phyloP scores from a whole-genome alignment of 768 basidiomycete genomes.

The Calvatia gigantea region DNA sequence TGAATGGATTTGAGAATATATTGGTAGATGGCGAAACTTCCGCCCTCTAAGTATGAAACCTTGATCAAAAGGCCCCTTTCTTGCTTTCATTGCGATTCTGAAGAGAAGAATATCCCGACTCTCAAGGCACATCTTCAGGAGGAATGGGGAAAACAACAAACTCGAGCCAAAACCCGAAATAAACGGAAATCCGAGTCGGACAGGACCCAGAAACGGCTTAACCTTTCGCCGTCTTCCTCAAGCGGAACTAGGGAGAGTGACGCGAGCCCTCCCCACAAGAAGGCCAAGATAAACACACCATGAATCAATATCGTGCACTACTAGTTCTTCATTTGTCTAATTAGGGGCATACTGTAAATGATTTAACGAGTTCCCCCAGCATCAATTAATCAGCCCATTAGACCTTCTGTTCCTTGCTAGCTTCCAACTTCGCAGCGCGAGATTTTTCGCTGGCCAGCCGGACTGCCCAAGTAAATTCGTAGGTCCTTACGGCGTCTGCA shows the following conservation, averaged over 20 bases:
- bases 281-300: slow-evolving; percentile 24
- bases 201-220: slow-evolving; percentile 63
- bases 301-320: slow-evolving; percentile 17
- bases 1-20: not conserved
- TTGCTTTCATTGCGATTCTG: slow-evolving; percentile 68
- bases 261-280: slow-evolving; percentile 20
- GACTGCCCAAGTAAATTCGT: slow-evolving; percentile 93
- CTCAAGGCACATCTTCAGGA: slow-evolving; percentile 74
- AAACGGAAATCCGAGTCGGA: slow-evolving; percentile 69
- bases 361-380: not conserved
- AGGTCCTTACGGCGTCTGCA: slow-evolving; percentile 80
- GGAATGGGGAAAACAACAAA: slow-evolving; percentile 63
- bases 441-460: slow-evolving; percentile 73
- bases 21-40: slow-evolving; percentile 50
- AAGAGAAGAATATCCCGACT: slow-evolving; percentile 67
- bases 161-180: slow-evolving; percentile 70
- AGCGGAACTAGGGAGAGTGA: slow-evolving; percentile 47
- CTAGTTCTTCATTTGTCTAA: not conserved
- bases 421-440: slow-evolving; percentile 42
- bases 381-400: slow-evolving; percentile 4
- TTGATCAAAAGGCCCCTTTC: slow-evolving; percentile 62
- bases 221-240: slow-evolving; percentile 38
- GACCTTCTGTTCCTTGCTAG: slow-evolving; percentile 23
- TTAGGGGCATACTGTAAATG: not conserved
- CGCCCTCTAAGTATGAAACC: slow-evolving; percentile 53